These are phyloP conservation scores for Aspergillus oerlinghausenensis DNA, from an alignment of 2,329 filamentous ascomycete species.

Conservation along the genomic window DNA sequence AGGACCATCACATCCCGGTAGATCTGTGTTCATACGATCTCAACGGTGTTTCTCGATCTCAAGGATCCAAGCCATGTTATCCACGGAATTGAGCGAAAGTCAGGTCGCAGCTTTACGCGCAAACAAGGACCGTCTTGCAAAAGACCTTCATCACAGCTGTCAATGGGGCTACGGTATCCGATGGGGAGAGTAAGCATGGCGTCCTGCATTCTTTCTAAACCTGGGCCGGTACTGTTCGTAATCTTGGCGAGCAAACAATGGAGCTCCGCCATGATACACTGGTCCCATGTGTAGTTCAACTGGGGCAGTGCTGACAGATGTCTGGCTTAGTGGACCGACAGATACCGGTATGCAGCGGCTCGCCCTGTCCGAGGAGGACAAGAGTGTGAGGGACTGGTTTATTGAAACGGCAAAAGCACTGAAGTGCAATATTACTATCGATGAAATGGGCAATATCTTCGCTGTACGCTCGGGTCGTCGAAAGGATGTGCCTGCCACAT, in stretches of 20 bases:
- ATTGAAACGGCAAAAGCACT: slow-evolving; percentile 57
- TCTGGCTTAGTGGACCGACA: slow-evolving; percentile 37
- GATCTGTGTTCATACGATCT: slow-evolving; percentile 1
- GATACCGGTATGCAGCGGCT: slow-evolving; percentile 76
- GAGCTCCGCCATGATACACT: not conserved
- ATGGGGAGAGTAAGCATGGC: slow-evolving; percentile 60
- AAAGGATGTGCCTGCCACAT: slow-evolving; percentile 58
- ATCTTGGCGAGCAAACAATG: not conserved
- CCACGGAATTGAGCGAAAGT: slow-evolving; percentile 45
- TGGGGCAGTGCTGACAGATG: not conserved
- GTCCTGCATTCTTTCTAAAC: not conserved
- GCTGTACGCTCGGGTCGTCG: slow-evolving; percentile 61
- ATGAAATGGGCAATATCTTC: slow-evolving; percentile 79
- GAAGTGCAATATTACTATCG: slow-evolving; percentile 63
- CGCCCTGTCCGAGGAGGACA: slow-evolving; percentile 66
- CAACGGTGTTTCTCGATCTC: slow-evolving; percentile 13
- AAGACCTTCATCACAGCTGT: slow-evolving; percentile 61
- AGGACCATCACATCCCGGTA: not conserved
- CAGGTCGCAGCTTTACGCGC: slow-evolving; percentile 53
- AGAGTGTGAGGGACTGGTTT: slow-evolving; percentile 71
- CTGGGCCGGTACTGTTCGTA: not conserved
- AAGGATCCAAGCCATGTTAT: slow-evolving; percentile 28
- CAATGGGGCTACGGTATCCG: slow-evolving; percentile 62
- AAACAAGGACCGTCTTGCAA: slow-evolving; percentile 57
- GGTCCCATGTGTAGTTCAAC: not conserved